phyloP scores from a whole-genome alignment of 2,329 filamentous ascomycete genomes.

The Saccharata proteae region DNA sequence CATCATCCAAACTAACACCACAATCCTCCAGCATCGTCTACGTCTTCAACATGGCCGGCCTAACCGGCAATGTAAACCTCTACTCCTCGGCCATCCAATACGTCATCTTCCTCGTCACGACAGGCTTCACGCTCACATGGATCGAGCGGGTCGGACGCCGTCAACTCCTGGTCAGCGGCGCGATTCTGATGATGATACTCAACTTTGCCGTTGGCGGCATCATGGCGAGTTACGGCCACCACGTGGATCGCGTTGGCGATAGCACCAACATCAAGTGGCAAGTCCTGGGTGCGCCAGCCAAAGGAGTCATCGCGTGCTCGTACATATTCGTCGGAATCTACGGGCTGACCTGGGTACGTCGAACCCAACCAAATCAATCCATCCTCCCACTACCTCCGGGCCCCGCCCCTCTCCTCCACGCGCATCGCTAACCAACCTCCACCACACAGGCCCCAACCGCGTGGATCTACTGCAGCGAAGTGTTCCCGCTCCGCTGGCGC shows the following conservation, averaged over 20 bases:
- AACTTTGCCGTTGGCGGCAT: slow-evolving; percentile 49
- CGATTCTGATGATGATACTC: slow-evolving; percentile 47
- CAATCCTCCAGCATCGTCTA: slow-evolving; percentile 46
- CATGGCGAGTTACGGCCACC: slow-evolving; percentile 45
- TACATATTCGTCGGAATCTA: slow-evolving; percentile 34
- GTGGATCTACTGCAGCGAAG: slow-evolving; percentile 27
- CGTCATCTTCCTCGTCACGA: slow-evolving; percentile 50
- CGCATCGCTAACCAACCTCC: not conserved
- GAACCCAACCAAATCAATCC: not conserved
- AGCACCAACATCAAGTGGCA: slow-evolving; percentile 27
- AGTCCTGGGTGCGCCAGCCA: slow-evolving; percentile 30
- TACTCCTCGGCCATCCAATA: slow-evolving; percentile 40
- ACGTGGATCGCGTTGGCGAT: slow-evolving; percentile 23
- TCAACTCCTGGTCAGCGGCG: slow-evolving; percentile 42
- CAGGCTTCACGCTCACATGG: slow-evolving; percentile 47
- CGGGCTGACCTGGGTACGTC: slow-evolving; percentile 26
- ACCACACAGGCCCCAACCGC: slow-evolving; percentile 17
- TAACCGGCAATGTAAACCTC: slow-evolving; percentile 9
- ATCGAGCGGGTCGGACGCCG: slow-evolving; percentile 49
- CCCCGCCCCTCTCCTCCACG: slow-evolving; percentile 4
- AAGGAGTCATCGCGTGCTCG: slow-evolving; percentile 37
- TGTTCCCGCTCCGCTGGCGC: slow-evolving; percentile 28
- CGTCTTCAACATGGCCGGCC: slow-evolving; percentile 39
- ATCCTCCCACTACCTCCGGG: slow-evolving; percentile 8
- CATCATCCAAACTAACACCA: not conserved